Evolutionary conservation across 2,329 filamentous ascomycete species (phyloP).

Genomic region (Claviceps maximensis): DNA sequence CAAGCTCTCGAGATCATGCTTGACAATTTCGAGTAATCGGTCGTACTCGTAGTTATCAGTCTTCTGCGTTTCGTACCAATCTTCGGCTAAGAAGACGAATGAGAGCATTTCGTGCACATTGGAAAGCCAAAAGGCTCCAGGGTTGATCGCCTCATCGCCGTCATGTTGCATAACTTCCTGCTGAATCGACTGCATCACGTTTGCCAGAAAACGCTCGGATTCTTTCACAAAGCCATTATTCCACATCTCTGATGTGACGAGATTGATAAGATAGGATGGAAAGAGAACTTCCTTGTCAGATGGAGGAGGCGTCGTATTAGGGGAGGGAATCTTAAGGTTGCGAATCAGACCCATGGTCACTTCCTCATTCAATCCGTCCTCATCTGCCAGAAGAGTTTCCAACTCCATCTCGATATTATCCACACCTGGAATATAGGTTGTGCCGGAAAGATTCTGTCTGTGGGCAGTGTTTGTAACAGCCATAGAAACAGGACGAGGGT

Average conservation of each 20-base stretch:
- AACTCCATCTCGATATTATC: constrained; percentile 94
- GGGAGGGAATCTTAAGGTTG: constrained; percentile 90
- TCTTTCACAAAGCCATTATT: constrained; percentile 99
- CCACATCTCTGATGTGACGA: constrained; percentile 99
- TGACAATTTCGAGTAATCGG: constrained; percentile 92
- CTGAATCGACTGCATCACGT: constrained; percentile 99
- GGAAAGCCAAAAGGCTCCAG: constrained; percentile 95
- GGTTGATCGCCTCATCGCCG: constrained; percentile 91
- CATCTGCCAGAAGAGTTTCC: constrained; percentile 83
- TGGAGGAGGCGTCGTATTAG: constrained; percentile 73
- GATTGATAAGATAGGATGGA: constrained; percentile 96
- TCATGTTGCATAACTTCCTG: constrained; percentile 99
- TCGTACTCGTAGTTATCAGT: constrained; percentile 99
- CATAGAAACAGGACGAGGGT: constrained; percentile 93
- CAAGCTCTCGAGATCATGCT: constrained; percentile 93
- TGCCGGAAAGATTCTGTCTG: constrained; percentile 58
- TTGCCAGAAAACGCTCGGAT: constrained; percentile 94
- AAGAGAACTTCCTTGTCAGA: constrained; percentile 98
- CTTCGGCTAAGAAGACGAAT: constrained; percentile 96
- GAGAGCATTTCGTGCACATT: constrained; percentile 99
- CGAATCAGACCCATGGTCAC: constrained; percentile 91
- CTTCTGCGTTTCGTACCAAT: constrained; percentile 99
- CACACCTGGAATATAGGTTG: constrained; percentile 64
- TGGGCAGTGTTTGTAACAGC: constrained; percentile 57
- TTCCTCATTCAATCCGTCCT: constrained; percentile 92